Percentiles rank a stretch among this genome's conserved stretches.
These are phyloP conservation scores for Sphagnum fallax DNA, from an alignment of 228 moss, liverwort and hornwort genomes.

Conservation along the genomic window DNA sequence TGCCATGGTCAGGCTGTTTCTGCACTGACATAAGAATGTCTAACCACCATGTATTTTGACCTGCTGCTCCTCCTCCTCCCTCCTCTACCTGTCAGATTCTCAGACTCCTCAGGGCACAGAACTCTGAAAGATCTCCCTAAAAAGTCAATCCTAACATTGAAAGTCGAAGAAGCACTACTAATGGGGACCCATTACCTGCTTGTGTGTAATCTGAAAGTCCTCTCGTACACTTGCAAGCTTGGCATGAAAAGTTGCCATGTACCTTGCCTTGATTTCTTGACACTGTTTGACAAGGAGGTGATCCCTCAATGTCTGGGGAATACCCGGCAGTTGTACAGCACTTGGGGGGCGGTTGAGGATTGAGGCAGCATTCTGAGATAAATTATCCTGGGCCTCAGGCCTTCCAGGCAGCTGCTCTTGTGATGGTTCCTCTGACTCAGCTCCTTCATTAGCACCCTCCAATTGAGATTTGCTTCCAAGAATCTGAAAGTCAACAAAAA, in stretches of 20 bases:
- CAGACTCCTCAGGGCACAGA: background rate
- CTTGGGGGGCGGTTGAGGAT: too few species aligned
- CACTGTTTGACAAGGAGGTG: slow-evolving; percentile 67
- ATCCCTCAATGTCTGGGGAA: slow-evolving; percentile 73
- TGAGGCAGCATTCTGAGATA: too few species aligned
- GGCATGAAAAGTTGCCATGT: slow-evolving; percentile 63
- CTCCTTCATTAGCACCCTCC: slow-evolving; percentile 18
- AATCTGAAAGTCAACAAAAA: slow-evolving; percentile 22
- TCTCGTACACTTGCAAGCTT: slow-evolving; percentile 52
- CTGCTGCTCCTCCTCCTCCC: slow-evolving; percentile 41
- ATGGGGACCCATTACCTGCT: slow-evolving; percentile 37
- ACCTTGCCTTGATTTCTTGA: slow-evolving; percentile 71
- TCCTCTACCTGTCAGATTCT: slow-evolving; percentile 31
- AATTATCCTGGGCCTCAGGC: too few species aligned
- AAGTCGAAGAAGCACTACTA: too few species aligned
- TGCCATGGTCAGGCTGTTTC: slow-evolving; percentile 43
- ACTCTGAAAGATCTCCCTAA: too few species aligned
- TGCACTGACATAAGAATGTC: slow-evolving; percentile 50
- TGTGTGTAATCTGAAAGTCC: slow-evolving; percentile 52
- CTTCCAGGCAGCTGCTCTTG: background rate
- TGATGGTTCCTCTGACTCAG: slow-evolving; percentile 2
- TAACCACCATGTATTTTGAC: slow-evolving; percentile 78
- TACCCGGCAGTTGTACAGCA: background rate
- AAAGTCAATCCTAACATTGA: too few species aligned
- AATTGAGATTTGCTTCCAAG: slow-evolving; percentile 21